phyloP scores from a whole-genome alignment of 192 early-diverging fungal species.

The Backusella tuberculispora region DNA sequence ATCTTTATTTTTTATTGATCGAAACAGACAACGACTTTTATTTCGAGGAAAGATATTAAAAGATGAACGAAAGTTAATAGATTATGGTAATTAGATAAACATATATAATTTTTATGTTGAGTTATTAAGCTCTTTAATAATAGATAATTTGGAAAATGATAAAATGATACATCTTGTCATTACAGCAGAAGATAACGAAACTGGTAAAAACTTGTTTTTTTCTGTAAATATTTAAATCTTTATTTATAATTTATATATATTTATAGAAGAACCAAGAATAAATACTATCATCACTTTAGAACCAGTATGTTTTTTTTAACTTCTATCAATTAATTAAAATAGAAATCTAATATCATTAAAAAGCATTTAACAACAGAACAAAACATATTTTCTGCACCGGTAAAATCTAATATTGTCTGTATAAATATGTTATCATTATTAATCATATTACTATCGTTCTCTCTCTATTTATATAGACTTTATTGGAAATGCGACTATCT shows the following conservation, averaged over 20 bases:
- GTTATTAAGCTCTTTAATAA: not conserved
- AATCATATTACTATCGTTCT: not conserved
- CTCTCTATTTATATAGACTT: not conserved
- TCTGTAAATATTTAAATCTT: not conserved
- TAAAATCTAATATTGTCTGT: not conserved
- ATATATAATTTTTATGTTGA: not conserved
- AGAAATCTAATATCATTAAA: not conserved
- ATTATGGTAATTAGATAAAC: slow-evolving; percentile 44
- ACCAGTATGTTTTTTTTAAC: not conserved
- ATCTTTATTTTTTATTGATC: slow-evolving; percentile 41
- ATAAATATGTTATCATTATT: not conserved
- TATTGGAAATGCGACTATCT: slow-evolving; percentile 2
- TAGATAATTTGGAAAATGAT: slow-evolving; percentile 25
- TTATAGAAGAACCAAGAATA: slow-evolving; percentile 10
- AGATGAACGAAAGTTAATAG: slow-evolving; percentile 46
- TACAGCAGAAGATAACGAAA: slow-evolving; percentile 1
- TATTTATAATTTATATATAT: not conserved
- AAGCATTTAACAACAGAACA: slow-evolving; percentile 1
- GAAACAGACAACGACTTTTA: slow-evolving; percentile 51
- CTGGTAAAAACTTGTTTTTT: not conserved
- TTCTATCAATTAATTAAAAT: not conserved
- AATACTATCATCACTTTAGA: slow-evolving; percentile 15
- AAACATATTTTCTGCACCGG: not conserved
- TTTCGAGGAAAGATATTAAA: slow-evolving; percentile 51
- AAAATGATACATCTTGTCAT: slow-evolving; percentile 26